Conservation (phyloP, 2,329 filamentous ascomycete genomes). For the Diplodia intermedia region DNA sequence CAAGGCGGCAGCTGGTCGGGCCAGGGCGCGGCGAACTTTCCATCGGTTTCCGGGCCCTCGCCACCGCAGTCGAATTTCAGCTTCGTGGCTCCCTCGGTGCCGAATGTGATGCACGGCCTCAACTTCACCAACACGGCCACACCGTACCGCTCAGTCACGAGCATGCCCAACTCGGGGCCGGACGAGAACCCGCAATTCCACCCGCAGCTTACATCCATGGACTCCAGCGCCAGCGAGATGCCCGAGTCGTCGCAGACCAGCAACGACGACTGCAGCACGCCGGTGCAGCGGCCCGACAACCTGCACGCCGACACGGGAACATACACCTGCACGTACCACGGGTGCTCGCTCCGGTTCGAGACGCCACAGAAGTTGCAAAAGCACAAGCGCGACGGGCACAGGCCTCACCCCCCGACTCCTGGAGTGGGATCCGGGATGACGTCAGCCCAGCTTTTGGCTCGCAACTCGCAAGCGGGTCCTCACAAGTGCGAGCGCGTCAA, state of each 20-base stretch:
- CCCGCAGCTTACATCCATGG: slow-evolving; percentile 66
- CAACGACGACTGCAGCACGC: slow-evolving; percentile 38
- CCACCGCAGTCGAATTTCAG: slow-evolving; percentile 49
- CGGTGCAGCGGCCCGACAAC: slow-evolving; percentile 63
- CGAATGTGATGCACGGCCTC: slow-evolving; percentile 42
- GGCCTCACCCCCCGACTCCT: slow-evolving; percentile 51
- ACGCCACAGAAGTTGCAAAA: slow-evolving; percentile 86
- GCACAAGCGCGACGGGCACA: slow-evolving; percentile 93
- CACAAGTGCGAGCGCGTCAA: slow-evolving; percentile 94
- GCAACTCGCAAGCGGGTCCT: slow-evolving; percentile 90
- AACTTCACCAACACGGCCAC: slow-evolving; percentile 42
- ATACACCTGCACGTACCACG: slow-evolving; percentile 95
- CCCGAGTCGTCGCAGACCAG: slow-evolving; percentile 47
- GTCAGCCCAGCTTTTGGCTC: slow-evolving; percentile 60
- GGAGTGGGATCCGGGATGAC: slow-evolving; percentile 54
- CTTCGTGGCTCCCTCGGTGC: slow-evolving; percentile 55
- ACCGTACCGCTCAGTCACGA: slow-evolving; percentile 47
- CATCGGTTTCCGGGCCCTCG: slow-evolving; percentile 39
- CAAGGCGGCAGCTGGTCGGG: slow-evolving; percentile 47
- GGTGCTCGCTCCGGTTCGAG: slow-evolving; percentile 86
- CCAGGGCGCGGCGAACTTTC: slow-evolving; percentile 37
- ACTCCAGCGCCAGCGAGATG: slow-evolving; percentile 65
- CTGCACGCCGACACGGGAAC: slow-evolving; percentile 81
- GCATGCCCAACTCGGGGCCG: slow-evolving; percentile 35
- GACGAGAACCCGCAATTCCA: slow-evolving; percentile 62